Base-by-base conservation (phyloP, 208 protist genomes). In the Naegleria gruberi region DNA sequence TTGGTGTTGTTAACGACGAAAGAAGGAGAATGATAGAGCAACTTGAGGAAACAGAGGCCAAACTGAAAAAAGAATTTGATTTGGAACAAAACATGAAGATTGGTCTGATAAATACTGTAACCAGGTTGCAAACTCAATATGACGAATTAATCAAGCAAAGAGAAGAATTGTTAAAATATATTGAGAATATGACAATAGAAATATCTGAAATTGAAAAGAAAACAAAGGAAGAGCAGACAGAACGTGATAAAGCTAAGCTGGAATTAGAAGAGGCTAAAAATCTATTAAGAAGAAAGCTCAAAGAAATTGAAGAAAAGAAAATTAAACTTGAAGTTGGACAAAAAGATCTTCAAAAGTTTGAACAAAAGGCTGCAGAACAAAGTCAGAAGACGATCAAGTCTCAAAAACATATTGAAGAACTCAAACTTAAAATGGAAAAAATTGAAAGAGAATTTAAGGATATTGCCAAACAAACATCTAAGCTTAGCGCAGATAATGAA, bases 381-480 rank as follows among this genome's bases (percentile, higher is more conserved):
- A 37, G 30, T 77, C 30, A 77, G 34, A 77, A 77, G n/a, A 77
- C 65, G 3, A 77, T 30, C 30, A 77, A 77, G 8, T 30, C 65
- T 37, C 65, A 77, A 77, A 77, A 37, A 37, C 65, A 77, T 77
- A 26, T 77, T 37, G 65, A 77, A 77, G 65, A 77, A 26, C 30
- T 77, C 6, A 30, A 77, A 77, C 6, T 77, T 19, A 77, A 77
- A n/a, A 37, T 77, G 30, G 65, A 77, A 37, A 77, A 77, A n/a
- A 37, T 77, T 7, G 30, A 77, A 87, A 46, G n/a, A 87, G 44
- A 87, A 26, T 55, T 87, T 10, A 87, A 87, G 30, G 83, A 87
- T 8, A 10, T 44, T 8, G 34, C 34, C 4, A 87, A 46, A 55
- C 43, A 87, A 55, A 87, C 19, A 0, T 46, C 83, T 40, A 87